Percentiles rank a stretch among this genome's conserved stretches.
Conservation (phyloP, 2,329 filamentous ascomycete species). For the Myriangium duriaei region DNA sequence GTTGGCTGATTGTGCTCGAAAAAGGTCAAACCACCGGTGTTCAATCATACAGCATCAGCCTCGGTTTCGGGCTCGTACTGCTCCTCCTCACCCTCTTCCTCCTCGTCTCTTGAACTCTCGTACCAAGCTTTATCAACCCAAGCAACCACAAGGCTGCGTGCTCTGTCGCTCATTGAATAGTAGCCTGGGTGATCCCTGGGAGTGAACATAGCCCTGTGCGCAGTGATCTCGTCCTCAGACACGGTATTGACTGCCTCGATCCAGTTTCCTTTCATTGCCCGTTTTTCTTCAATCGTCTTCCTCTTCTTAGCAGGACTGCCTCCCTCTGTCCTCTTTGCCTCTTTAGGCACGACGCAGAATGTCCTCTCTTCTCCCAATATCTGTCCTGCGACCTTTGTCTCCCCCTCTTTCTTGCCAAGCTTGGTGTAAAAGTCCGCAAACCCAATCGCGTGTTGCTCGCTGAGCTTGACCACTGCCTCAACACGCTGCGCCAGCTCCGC, state of each 20-base stretch:
- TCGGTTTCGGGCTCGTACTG: no score
- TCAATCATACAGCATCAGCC: no score
- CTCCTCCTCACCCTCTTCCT: constrained; percentile 2
- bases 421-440: constrained; percentile 82
- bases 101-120: constrained; percentile 13
- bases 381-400: constrained; percentile 37
- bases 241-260: constrained; percentile 64
- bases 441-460: constrained; percentile 54
- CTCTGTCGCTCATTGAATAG: constrained; percentile 50
- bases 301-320: constrained; percentile 14
- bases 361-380: constrained; percentile 63
- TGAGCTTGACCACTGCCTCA: constrained; percentile 51
- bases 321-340: constrained; percentile 10
- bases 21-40: no score
- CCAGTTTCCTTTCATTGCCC: constrained; percentile 43
- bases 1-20: no score
- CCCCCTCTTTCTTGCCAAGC: constrained; percentile 49
- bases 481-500: constrained; percentile 70
- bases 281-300: constrained; percentile 16
- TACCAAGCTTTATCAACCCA: constrained; percentile 39
- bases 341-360: constrained; percentile 66
- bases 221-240: constrained; percentile 63
- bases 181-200: constrained; percentile 61
- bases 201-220: constrained; percentile 74
- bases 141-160: constrained; percentile 49